Percentiles rank a stretch among this genome's conserved stretches.
phyloP scores from a whole-genome alignment of 176 grass and related monocot species.

The Tillandsia leiboldiana region DNA sequence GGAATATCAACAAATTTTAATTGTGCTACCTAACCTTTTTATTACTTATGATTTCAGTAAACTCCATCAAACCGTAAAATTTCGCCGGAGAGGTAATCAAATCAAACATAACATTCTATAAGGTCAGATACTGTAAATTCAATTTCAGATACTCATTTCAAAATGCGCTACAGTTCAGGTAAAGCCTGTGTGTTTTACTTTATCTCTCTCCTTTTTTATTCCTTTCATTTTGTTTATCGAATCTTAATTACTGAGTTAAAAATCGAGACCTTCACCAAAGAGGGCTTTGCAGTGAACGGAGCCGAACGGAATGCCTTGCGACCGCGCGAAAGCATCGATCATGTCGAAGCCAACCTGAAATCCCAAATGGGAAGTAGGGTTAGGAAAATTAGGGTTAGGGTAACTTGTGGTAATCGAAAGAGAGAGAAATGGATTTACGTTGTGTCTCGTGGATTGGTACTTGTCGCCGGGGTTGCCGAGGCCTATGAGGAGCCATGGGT shows the following conservation, averaged over 20 bases:
- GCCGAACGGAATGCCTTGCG: conserved; percentile 50
- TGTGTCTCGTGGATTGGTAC: conserved; percentile 56
- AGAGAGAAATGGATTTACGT: conserved; percentile 26
- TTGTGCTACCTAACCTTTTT: no score
- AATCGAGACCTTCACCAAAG: conserved; percentile 58
- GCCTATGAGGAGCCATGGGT: conserved; percentile 68
- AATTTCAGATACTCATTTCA: no score
- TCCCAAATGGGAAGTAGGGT: not conserved
- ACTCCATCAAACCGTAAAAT: no score
- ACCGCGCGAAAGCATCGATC: conserved; percentile 77
- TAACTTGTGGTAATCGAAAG: not conserved
- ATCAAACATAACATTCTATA: no score
- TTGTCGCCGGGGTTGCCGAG: conserved; percentile 85
- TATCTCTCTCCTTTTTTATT: no score
- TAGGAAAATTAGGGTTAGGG: no score
- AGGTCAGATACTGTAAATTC: no score
- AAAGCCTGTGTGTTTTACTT: no score
- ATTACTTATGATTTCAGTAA: no score
- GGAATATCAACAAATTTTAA: no score
- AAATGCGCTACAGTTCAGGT: no score
- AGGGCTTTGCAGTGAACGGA: conserved; percentile 72
- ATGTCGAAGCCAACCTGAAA: conserved; percentile 87
- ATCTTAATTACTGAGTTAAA: conserved; percentile 2
- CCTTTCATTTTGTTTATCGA: not conserved
- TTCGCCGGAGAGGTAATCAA: no score